Evolutionary conservation across 2,329 filamentous ascomycete species (phyloP), one percentile per base, ranked within the genome.

Genomic region (Claviceps sp.): DNA sequence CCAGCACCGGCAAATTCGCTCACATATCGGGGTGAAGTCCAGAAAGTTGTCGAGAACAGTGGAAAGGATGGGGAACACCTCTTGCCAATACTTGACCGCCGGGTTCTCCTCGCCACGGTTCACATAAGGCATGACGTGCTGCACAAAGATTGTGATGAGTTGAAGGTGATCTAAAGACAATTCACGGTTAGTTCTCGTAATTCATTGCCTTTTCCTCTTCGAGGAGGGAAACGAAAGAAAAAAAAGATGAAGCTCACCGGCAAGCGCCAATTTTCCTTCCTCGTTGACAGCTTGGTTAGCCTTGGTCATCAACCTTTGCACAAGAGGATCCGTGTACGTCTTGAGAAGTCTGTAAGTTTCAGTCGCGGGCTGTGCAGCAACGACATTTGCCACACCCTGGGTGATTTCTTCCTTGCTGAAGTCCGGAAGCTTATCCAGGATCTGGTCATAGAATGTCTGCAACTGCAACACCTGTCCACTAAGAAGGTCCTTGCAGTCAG

Each of bases 401-500:
- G 93, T 97, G 48, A 98, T 81, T 68, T 98, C 93, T 65, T 97
- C 90, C 68, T 96, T 90, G 64, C 91, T 97, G 45, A 81, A 75
- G 13, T 84, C 81, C 7, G 90, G 90, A 16, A 98, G 75, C 60
- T 85, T 87, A 66, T 95, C 88, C 40, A 97, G 77, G 47, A 95
- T 85, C 57, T 87, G 84, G 62, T 95, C 82, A 66, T 96, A 98
- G 66, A 98, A 98, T 3, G 82, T 78, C 67, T 98, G 93, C 16
- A 98, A 76, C 61, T 95, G 88, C 8, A 83, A 68, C 39, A 95
- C 87, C 65, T 95, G 90, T 5, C 79, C 82, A 58, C 88, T 86
- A 24, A 98, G 77, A 39, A 95, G 76, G 62, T 89, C 82, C 59
- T 86, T 89, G 73, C 93, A 98, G 69, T 98, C 93, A 14, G 85